Percentiles rank a stretch among this genome's conserved stretches.
Evolutionary conservation across 371 early-diverging fungal genomes (phyloP).

Genomic region (Apophysomyces ossiformis): DNA sequence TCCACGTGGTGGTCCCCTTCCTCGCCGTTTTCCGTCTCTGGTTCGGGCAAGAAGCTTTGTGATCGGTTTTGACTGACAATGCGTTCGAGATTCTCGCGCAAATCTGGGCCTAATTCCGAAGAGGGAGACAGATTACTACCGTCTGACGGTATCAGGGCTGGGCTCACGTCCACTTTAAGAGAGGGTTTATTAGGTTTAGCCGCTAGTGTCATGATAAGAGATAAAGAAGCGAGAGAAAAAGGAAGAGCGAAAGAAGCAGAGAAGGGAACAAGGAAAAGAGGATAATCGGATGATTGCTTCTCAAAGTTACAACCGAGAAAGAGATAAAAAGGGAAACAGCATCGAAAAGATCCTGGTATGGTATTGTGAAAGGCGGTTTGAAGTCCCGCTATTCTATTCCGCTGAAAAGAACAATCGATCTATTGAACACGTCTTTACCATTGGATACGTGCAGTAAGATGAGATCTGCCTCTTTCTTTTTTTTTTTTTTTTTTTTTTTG

Average conservation of each 20-base stretch:
- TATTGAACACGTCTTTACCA: no score
- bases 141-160: not conserved
- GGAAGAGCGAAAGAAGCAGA: conserved; percentile 1
- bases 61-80: conserved; percentile 39
- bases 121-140: conserved; percentile 12
- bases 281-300: conserved; percentile 4
- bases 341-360: conserved; percentile 6
- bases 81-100: conserved; percentile 41
- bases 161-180: conserved; percentile 2
- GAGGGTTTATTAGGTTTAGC: not conserved
- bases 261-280: not conserved
- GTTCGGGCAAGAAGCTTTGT: conserved; percentile 17
- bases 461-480: no score
- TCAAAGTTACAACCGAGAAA: not conserved
- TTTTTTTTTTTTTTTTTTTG: no score
- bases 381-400: not conserved
- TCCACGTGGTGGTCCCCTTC: conserved; percentile 24
- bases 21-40: not conserved
- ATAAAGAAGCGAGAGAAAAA: conserved; percentile 2
- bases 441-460: no score
- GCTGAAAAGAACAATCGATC: no score
- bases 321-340: conserved; percentile 13
- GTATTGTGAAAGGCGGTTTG: not conserved
- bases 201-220: conserved; percentile 10
- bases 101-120: conserved; percentile 25